Evolutionary conservation across 257 asterid genomes (phyloP).

Genomic region (Ehretia macrophylla): DNA sequence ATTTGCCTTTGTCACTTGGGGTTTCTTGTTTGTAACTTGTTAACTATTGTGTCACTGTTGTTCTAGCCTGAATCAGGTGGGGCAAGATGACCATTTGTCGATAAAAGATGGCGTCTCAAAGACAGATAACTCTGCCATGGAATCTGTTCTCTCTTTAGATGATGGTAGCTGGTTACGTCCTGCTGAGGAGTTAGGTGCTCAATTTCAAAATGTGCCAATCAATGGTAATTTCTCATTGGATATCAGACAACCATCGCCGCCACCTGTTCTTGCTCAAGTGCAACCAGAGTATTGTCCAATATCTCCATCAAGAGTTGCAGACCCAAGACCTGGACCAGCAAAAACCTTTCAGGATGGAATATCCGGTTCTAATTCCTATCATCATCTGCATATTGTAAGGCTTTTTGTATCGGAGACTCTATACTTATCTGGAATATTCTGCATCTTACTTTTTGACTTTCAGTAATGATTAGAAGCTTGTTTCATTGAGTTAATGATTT

Average conservation of each 20-base stretch:
- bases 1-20: too few relatives aligned
- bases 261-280: conserved; percentile 88
- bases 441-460: neutral
- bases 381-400: conserved; percentile 93
- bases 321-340: conserved; percentile 92
- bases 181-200: conserved; percentile 43
- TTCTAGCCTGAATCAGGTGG: conserved; percentile 65
- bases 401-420: conserved; percentile 23
- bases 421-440: neutral
- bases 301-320: conserved; percentile 87
- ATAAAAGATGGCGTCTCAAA: conserved; percentile 28
- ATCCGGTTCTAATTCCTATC: conserved; percentile 60
- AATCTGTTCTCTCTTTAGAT: conserved; percentile 75
- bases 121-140: conserved; percentile 58
- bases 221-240: conserved; percentile 47
- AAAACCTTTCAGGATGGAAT: conserved; percentile 49
- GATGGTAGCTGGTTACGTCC: conserved; percentile 75
- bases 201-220: conserved; percentile 36
- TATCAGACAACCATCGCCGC: conserved; percentile 83
- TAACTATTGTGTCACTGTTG: conserved; percentile 28
- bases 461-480: neutral
- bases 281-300: conserved; percentile 60
- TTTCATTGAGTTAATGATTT: too few relatives aligned
- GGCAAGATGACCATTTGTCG: conserved; percentile 33
- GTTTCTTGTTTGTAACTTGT: too few relatives aligned